phyloP scores from a whole-genome alignment of 768 basidiomycete species.

The Xerocomus brunneocitrinus region DNA sequence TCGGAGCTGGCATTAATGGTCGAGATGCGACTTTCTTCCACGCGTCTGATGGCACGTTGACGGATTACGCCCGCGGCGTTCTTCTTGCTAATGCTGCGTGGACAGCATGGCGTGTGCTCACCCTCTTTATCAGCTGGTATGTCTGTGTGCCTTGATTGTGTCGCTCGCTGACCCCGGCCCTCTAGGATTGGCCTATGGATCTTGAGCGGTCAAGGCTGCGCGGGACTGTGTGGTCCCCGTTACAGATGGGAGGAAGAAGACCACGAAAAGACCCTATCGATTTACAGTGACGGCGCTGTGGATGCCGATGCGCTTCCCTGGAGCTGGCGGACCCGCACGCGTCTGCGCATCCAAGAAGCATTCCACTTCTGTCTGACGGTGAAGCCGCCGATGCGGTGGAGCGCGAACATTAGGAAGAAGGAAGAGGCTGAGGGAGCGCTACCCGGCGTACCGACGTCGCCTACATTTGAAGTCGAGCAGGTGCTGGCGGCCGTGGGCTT shows the following conservation, averaged over 20 bases:
- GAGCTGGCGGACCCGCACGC: slow-evolving; percentile 73
- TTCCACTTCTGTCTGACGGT: slow-evolving; percentile 74
- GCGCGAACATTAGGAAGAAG: slow-evolving; percentile 31
- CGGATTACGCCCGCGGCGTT: slow-evolving; percentile 72
- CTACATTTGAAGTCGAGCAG: slow-evolving; percentile 48
- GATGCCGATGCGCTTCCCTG: slow-evolving; percentile 59
- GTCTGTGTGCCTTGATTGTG: neutral
- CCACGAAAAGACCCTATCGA: slow-evolving; percentile 52
- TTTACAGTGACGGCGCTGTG: slow-evolving; percentile 42
- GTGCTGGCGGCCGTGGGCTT: slow-evolving; percentile 56
- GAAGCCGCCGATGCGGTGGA: slow-evolving; percentile 34
- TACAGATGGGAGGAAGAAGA: slow-evolving; percentile 82
- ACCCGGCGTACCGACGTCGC: slow-evolving; percentile 29
- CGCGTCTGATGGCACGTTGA: slow-evolving; percentile 57
- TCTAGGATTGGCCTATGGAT: slow-evolving; percentile 74
- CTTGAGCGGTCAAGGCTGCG: slow-evolving; percentile 70
- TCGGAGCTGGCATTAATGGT: slow-evolving; percentile 42
- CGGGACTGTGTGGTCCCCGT: slow-evolving; percentile 80
- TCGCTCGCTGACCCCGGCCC: neutral
- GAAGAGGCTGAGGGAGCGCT: slow-evolving; percentile 22
- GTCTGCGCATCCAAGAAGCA: slow-evolving; percentile 67
- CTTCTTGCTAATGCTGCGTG: slow-evolving; percentile 77
- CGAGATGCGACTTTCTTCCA: slow-evolving; percentile 79
- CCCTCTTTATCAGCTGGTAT: slow-evolving; percentile 69
- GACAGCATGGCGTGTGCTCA: slow-evolving; percentile 69